Evolutionary conservation across 768 basidiomycete genomes (phyloP).

Genomic region (Boletus pseudo-olivaceus): DNA sequence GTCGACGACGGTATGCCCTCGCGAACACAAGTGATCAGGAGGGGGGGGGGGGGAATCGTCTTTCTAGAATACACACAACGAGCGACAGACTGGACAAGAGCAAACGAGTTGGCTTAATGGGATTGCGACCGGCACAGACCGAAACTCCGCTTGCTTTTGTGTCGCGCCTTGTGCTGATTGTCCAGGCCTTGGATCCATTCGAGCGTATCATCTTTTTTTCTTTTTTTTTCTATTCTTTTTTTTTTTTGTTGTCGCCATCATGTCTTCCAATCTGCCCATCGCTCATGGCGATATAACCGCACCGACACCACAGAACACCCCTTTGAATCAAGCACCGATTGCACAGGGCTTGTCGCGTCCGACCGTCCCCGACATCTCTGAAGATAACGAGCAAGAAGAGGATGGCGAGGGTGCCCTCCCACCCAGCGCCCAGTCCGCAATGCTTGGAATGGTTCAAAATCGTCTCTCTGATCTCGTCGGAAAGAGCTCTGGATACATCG

Average conservation of each 20-base stretch:
- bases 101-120: too few species aligned
- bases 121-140: constrained; percentile 24
- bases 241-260: constrained; percentile 33
- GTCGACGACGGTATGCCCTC: too few species aligned
- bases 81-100: too few species aligned
- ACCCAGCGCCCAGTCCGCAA: constrained; percentile 54
- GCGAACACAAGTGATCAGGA: too few species aligned
- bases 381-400: constrained; percentile 72
- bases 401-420: constrained; percentile 47
- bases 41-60: too few species aligned
- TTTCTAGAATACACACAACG: too few species aligned
- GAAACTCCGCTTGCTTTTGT: constrained; percentile 34
- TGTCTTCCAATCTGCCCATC: constrained; percentile 73
- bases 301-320: constrained; percentile 95
- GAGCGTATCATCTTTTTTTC: constrained; percentile 19
- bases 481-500: constrained; percentile 92
- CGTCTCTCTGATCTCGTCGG: constrained; percentile 84
- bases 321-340: constrained; percentile 78
- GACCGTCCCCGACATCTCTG: constrained; percentile 82
- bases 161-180: constrained; percentile 24
- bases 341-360: constrained; percentile 78
- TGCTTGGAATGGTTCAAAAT: constrained; percentile 85
- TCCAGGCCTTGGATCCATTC: constrained; percentile 11
- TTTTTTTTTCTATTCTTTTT: constrained; percentile 10
- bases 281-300: constrained; percentile 61